Evolutionary conservation across 2,329 filamentous ascomycete genomes (phyloP).

Genomic region (Apiospora aurea): DNA sequence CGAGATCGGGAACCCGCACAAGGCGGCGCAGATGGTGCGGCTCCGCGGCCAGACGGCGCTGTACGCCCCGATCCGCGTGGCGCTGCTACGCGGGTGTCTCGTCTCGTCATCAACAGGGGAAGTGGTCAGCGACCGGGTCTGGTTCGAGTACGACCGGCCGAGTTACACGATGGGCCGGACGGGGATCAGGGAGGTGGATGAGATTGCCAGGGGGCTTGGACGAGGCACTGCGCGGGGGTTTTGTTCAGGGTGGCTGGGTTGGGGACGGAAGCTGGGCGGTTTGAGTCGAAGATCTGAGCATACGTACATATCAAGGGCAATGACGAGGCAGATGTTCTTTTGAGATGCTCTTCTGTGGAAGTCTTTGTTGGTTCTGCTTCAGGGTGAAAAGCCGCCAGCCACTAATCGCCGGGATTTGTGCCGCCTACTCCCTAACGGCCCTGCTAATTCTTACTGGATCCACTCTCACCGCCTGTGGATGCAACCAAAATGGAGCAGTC

Average conservation of each 20-base stretch:
- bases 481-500: no score
- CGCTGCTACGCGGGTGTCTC: not conserved
- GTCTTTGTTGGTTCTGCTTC: not conserved
- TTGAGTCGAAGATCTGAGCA: not conserved
- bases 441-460: no score
- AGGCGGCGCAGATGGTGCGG: slow-evolving; percentile 9
- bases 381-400: no score
- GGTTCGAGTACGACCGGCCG: slow-evolving; percentile 6
- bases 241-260: not conserved
- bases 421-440: no score
- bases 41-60: not conserved
- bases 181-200: not conserved
- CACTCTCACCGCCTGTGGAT: no score
- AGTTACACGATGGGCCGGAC: not conserved
- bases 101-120: not conserved
- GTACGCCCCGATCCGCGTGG: slow-evolving; percentile 12
- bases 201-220: slow-evolving; percentile 1
- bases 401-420: no score
- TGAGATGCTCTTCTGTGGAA: not conserved
- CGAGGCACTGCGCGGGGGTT: not conserved
- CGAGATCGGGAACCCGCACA: not conserved
- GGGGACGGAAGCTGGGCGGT: no score
- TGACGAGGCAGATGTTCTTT: not conserved
- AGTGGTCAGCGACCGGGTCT: not conserved
- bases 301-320: not conserved